A percentile compares a stretch with the other conserved stretches of the same genome.
phyloP scores from a whole-genome alignment of 192 early-diverging fungal genomes.

The Podila clonocystis region DNA sequence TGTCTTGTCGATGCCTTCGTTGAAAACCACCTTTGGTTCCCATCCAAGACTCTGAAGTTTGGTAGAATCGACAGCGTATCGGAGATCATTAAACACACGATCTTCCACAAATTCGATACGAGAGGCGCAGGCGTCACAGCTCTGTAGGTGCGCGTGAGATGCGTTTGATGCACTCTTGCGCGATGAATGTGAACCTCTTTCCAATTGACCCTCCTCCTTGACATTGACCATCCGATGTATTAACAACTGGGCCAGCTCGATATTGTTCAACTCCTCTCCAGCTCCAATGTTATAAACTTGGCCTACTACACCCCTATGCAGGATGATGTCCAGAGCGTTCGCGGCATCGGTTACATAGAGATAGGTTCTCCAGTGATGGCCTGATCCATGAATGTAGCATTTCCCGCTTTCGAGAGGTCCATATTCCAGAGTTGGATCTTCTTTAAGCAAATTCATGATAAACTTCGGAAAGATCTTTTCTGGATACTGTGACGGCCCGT shows the following conservation, averaged over 20 bases:
- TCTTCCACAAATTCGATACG: slow-evolving; percentile 79
- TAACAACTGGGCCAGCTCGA: slow-evolving; percentile 67
- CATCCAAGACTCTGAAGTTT: slow-evolving; percentile 79
- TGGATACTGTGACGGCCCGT: slow-evolving; percentile 84
- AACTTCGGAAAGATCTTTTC: slow-evolving; percentile 91
- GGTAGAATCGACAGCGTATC: slow-evolving; percentile 78
- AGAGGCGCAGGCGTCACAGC: slow-evolving; percentile 31
- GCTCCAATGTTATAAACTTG: slow-evolving; percentile 86
- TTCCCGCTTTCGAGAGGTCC: slow-evolving; percentile 1
- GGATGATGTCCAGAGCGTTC: slow-evolving; percentile 73
- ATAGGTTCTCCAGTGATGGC: slow-evolving; percentile 77
- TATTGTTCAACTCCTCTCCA: slow-evolving; percentile 75
- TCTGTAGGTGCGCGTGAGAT: not conserved
- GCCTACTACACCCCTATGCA: slow-evolving; percentile 72
- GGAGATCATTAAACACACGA: slow-evolving; percentile 78
- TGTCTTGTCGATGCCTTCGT: slow-evolving; percentile 70
- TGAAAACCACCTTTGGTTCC: slow-evolving; percentile 67
- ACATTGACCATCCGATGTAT: slow-evolving; percentile 59
- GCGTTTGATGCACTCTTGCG: not conserved
- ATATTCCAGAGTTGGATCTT: not conserved
- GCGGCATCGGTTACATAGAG: slow-evolving; percentile 77
- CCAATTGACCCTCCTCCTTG: slow-evolving; percentile 8
- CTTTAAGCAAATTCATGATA: slow-evolving; percentile 67
- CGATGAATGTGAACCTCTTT: not conserved
- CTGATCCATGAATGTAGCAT: slow-evolving; percentile 79